These are phyloP conservation scores for Phaffia australis DNA, from an alignment of 768 basidiomycete species.

Conservation along the genomic window DNA sequence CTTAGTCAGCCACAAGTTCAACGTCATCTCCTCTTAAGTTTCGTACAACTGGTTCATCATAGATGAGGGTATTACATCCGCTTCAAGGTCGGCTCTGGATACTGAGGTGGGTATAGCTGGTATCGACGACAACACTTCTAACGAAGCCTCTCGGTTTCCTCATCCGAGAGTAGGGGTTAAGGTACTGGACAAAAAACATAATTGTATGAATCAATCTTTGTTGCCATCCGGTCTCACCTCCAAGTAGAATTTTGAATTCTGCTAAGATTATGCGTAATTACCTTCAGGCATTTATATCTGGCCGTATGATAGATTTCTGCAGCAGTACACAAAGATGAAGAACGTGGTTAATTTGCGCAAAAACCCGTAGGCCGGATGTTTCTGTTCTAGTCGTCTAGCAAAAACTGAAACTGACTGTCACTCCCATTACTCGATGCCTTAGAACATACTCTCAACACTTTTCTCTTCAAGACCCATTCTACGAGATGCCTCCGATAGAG, in stretches of 20 bases:
- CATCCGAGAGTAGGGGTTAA: conserved; percentile 82
- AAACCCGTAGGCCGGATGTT: conserved; percentile 48
- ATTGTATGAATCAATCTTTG: conserved; percentile 27
- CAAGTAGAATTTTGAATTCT: neutral
- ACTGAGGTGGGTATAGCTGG: conserved; percentile 77
- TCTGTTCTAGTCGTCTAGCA: neutral
- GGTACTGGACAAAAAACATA: conserved; percentile 76
- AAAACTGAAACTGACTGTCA: neutral
- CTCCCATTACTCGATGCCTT: neutral
- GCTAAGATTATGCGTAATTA: neutral
- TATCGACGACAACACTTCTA: conserved; percentile 77
- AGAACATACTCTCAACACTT: conserved; percentile 80
- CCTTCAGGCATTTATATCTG: conserved; percentile 68
- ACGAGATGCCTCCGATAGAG: conserved; percentile 71
- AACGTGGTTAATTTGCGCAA: conserved; percentile 82
- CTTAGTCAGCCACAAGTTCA: neutral
- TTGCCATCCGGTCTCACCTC: too few species aligned
- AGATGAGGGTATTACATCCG: conserved; percentile 66
- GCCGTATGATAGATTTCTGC: conserved; percentile 78
- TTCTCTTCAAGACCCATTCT: conserved; percentile 85
- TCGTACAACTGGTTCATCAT: conserved; percentile 85
- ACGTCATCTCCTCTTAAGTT: conserved; percentile 39
- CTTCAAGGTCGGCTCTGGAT: conserved; percentile 71
- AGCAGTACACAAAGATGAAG: conserved; percentile 84
- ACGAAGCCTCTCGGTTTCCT: conserved; percentile 51